Conservation (phyloP, 345 rosid genomes). For the Dovyalis caffra region DNA sequence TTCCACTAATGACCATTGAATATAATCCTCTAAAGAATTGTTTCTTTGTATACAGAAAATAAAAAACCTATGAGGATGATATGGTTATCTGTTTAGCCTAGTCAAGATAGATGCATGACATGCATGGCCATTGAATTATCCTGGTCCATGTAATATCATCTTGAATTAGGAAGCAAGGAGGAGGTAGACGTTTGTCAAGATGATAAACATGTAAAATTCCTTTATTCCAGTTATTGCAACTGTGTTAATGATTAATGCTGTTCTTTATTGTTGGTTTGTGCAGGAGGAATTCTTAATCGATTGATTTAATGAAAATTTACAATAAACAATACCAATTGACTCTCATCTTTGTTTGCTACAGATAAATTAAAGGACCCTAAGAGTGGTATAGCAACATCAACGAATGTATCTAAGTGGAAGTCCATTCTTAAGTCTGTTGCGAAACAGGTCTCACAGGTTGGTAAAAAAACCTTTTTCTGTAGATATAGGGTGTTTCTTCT, state of each 20-base stretch:
- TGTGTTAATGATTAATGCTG: neutral
- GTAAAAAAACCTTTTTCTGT: slow-evolving; percentile 13
- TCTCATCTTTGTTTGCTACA: slow-evolving; percentile 28
- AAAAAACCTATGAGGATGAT: neutral
- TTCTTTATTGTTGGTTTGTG: neutral
- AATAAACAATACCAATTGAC: slow-evolving; percentile 3
- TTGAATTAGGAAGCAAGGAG: neutral
- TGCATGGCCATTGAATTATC: slow-evolving; percentile 1
- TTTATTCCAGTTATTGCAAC: neutral
- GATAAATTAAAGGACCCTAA: slow-evolving; percentile 33
- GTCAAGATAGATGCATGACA: neutral
- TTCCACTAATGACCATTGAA: neutral
- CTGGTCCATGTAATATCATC: neutral
- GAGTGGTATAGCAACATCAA: slow-evolving; percentile 22
- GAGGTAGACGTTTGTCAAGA: neutral
- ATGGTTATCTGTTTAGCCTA: neutral
- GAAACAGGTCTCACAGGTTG: slow-evolving; percentile 75
- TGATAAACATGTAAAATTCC: neutral
- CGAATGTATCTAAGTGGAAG: slow-evolving; percentile 52
- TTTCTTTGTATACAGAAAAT: neutral
- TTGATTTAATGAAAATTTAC: neutral
- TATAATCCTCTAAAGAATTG: neutral
- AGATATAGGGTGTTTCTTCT: neutral
- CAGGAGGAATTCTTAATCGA: neutral
- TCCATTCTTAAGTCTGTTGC: slow-evolving; percentile 55